phyloP scores from a whole-genome alignment of 495 filamentous ascomycete species.

The Staphylotrichum tortipilum region DNA sequence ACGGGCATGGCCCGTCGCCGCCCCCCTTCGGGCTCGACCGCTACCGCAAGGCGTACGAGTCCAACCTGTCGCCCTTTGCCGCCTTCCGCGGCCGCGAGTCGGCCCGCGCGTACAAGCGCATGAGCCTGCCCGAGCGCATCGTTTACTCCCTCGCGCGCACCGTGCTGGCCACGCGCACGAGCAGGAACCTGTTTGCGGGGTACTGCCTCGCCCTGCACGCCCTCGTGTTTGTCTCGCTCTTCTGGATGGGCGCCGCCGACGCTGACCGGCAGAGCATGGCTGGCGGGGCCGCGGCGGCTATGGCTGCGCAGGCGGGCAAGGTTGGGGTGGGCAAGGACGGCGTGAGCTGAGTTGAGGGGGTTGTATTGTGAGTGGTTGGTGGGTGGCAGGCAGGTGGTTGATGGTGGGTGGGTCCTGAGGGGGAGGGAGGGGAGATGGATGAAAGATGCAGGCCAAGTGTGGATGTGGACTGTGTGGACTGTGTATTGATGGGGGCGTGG shows the following conservation, averaged over 20 bases:
- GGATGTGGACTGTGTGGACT: neutral
- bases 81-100: constrained; percentile 89
- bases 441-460: no score
- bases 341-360: neutral
- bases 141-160: constrained; percentile 87
- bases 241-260: constrained; percentile 60
- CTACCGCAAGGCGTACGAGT: constrained; percentile 90
- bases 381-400: neutral
- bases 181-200: constrained; percentile 87
- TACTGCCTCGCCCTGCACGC: constrained; percentile 88
- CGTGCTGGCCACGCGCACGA: constrained; percentile 81
- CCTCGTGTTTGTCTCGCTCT: constrained; percentile 76
- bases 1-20: constrained; percentile 41
- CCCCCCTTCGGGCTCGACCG: constrained; percentile 59
- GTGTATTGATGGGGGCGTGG: no score
- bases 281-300: constrained; percentile 16
- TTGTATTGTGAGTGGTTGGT: neutral
- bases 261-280: constrained; percentile 26
- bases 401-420: neutral
- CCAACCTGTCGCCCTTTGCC: constrained; percentile 89
- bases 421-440: neutral
- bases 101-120: constrained; percentile 84
- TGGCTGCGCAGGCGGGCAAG: constrained; percentile 13
- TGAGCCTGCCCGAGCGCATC: constrained; percentile 82
- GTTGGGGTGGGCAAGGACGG: neutral